Evolutionary conservation across 2,329 filamentous ascomycete genomes (phyloP).

Genomic region (Fusarium subtropicale): DNA sequence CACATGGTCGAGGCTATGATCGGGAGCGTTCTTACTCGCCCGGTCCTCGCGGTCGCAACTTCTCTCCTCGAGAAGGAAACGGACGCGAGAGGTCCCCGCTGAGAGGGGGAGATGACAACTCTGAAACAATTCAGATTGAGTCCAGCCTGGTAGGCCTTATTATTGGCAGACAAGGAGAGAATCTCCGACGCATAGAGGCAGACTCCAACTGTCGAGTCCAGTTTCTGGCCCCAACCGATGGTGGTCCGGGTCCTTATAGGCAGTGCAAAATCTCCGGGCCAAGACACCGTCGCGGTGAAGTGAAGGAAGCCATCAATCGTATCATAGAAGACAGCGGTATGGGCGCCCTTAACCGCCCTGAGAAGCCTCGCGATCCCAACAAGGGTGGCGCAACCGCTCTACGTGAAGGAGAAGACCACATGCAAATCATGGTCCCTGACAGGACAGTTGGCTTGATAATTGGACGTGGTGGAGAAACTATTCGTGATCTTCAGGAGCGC

Average conservation of each 20-base stretch:
- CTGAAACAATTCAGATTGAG: constrained; percentile 87
- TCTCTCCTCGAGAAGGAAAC: constrained; percentile 68
- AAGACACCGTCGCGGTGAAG: constrained; percentile 76
- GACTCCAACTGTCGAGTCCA: constrained; percentile 88
- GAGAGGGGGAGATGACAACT: constrained; percentile 71
- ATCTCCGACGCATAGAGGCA: constrained; percentile 83
- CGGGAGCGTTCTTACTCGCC: constrained; percentile 81
- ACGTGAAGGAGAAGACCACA: constrained; percentile 83
- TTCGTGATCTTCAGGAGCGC: constrained; percentile 89
- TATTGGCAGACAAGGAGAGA: constrained; percentile 91
- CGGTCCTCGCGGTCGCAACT: constrained; percentile 64
- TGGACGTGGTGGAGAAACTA: constrained; percentile 92
- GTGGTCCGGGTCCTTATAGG: constrained; percentile 77
- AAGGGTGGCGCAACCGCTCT: constrained; percentile 61
- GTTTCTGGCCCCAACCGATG: constrained; percentile 82
- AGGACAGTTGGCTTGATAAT: constrained; percentile 93
- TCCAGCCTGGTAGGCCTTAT: constrained; percentile 89
- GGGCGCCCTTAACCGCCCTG: constrained; percentile 61
- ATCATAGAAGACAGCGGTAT: constrained; percentile 83
- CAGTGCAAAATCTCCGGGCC: constrained; percentile 88
- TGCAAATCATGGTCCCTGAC: constrained; percentile 95
- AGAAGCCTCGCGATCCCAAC: constrained; percentile 55
- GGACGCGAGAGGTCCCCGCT: constrained; percentile 71
- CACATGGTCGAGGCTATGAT: constrained; percentile 54
- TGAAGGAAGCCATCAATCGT: constrained; percentile 84